Percentiles rank a stretch among this genome's conserved stretches.
These are phyloP conservation scores for Dalbergia cultrata DNA, from an alignment of 306 rosid species.

Conservation along the genomic window DNA sequence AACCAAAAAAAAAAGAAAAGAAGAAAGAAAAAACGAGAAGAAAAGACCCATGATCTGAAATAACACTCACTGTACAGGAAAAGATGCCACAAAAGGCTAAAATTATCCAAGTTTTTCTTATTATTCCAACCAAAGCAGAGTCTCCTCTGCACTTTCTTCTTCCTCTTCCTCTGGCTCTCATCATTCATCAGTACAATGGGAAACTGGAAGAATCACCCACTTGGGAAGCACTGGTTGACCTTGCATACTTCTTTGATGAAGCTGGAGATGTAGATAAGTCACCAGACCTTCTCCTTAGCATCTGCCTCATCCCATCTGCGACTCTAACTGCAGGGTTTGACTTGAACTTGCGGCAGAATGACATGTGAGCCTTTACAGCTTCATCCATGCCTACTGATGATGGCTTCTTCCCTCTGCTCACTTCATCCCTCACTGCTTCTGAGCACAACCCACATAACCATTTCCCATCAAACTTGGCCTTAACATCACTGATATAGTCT, in stretches of 20 bases:
- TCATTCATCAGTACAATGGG: slow-evolving; percentile 51
- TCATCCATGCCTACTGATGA: slow-evolving; percentile 69
- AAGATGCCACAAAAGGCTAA: slow-evolving; percentile 46
- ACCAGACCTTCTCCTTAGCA: slow-evolving; percentile 86
- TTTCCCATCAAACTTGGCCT: slow-evolving; percentile 83
- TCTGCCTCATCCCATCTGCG: slow-evolving; percentile 97
- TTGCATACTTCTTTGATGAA: slow-evolving; percentile 67
- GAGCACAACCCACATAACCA: slow-evolving; percentile 99
- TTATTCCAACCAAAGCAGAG: slow-evolving; percentile 55
- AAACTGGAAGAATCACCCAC: slow-evolving; percentile 78
- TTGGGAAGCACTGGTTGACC: slow-evolving; percentile 76
- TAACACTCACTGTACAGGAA: slow-evolving; percentile 59
- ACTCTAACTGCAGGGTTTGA: slow-evolving; percentile 92
- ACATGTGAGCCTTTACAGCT: slow-evolving; percentile 98
- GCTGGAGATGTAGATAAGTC: slow-evolving; percentile 57
- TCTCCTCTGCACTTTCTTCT: not conserved
- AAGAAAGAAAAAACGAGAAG: slow-evolving; percentile 22
- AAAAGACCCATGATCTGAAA: slow-evolving; percentile 45
- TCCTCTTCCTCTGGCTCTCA: slow-evolving; percentile 21
- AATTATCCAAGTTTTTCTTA: slow-evolving; percentile 25
- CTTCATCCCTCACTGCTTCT: slow-evolving; percentile 97
- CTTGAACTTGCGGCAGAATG: slow-evolving; percentile 88
- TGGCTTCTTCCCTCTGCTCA: slow-evolving; percentile 63
- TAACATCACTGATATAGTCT: slow-evolving; percentile 75
- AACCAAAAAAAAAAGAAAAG: not conserved